Evolutionary conservation across 169 alveolate species (phyloP), one percentile per base, ranked within the genome.

Genomic region (Cryptosporidium ryanae): DNA sequence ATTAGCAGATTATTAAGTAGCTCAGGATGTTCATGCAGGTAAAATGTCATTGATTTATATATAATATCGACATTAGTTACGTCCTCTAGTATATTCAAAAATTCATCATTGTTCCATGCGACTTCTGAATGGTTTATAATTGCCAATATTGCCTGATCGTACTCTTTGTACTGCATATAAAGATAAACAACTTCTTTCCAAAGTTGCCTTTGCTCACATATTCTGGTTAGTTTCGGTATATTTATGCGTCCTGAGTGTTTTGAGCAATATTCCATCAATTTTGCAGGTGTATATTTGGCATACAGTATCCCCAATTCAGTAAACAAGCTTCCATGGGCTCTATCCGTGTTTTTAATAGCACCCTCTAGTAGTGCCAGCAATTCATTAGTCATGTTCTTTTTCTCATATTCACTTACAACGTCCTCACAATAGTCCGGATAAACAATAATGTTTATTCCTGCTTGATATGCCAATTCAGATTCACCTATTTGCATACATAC

Each of bases 391-490:
- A 94, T 93, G 43, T 98, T 98, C 84, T 90, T 93, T 90, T 94
- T 94, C 91, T 97, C 99, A 90, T 97, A 97, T 82, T 94, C 95
- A 89, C 92, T 92, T 46, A 97, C 96, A 49, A 97, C 93, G 64
- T 97, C 99, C 90, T 98, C 99, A 25, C 98, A 94, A 87, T 97
- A 97, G 91, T 99, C 99, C 12, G 99, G 99, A 90, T 96, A 98
- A 82, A 97, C 98, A 68, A 99, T 96, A 38, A 99, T 96, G 76
- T 97, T 97, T 68, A 96, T 89, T 27, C 99, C 99, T 17, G 99
- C 98, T 21, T 95, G 94, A 61, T 95, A 96, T 7, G 99, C 99
- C 71, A 95, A 91, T 82, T 95, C 95, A 92, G 96, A 92, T 90
- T 96, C 98, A 49, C 93, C 96, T 65, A 81, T 48, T 25, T 64